These are phyloP conservation scores for Cladosporium sp. DNA, from an alignment of 2,329 filamentous ascomycete species.

Conservation along the genomic window DNA sequence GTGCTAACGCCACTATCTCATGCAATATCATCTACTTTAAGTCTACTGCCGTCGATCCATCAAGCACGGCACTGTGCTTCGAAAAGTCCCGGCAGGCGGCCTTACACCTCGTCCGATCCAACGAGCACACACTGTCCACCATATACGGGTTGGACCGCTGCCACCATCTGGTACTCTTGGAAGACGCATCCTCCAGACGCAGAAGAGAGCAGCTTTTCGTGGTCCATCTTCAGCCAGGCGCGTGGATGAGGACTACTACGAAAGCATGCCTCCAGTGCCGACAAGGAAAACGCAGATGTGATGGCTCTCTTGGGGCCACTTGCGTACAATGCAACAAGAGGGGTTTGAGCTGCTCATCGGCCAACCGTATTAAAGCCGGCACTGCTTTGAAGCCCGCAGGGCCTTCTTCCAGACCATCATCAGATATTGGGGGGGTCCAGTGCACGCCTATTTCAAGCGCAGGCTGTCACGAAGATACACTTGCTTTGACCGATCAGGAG, in stretches of 20 bases:
- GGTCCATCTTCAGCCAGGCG: neutral
- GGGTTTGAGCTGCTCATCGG: neutral
- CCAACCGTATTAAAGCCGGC: neutral
- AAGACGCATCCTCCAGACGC: neutral
- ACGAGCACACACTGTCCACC: neutral
- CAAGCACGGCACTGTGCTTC: neutral
- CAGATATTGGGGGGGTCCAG: neutral
- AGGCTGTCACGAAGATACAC: neutral
- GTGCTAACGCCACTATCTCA: neutral
- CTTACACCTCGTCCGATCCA: neutral
- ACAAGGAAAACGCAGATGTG: neutral
- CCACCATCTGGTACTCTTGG: neutral
- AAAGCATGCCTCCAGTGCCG: conserved; percentile 1
- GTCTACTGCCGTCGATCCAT: neutral
- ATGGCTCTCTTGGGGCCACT: neutral
- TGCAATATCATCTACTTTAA: neutral
- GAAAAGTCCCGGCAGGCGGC: neutral
- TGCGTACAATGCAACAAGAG: neutral
- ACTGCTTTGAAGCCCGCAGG: neutral
- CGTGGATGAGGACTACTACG: neutral
- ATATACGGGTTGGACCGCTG: neutral
- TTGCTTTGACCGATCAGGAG: neutral
- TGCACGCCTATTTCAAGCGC: neutral
- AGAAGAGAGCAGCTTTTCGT: neutral
- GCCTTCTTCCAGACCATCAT: neutral